Evolutionary conservation across 768 basidiomycete species (phyloP), one percentile per base, ranked within the genome.

Genomic region (Lactarius evosmus): DNA sequence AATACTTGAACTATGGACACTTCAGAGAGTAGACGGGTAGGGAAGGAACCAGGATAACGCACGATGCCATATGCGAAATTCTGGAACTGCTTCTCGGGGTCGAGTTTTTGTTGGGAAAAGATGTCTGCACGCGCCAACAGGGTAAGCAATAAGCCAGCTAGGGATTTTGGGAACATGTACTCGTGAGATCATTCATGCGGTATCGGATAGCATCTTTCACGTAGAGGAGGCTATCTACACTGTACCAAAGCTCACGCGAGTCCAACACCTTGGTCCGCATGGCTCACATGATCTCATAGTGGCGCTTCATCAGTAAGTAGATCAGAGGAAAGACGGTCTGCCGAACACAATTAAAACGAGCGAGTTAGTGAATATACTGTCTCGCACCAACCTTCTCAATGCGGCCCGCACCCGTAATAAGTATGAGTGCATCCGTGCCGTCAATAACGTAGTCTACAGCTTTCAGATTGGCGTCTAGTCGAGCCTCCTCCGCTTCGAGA

Each of bases 361-460:
- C 8, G 29, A 7, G 2, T 9, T 38, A 3, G 1, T 8, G 16
- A 7, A 2, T 1, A 12, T 1, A 11, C 6, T 17, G 3, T 0
- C 17, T 38, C 2, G 33, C 54, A 16, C 62, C 29, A 52, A 74
- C 75, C 69, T 69, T 71, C 56, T 75, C 75, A 6, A 73, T 63
- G 19, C 72, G 66, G 3, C 70, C 70, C 4, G 66, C 58, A 22
- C 73, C 75, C 5, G 69, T 59, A 1, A 75, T 67, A 0, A 75
- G 67, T 5, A 59, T 50, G 9, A 75, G 59, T 0, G 73, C 74
- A 46, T 75, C 74, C 1, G 56, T 29, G 3, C 67, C 72, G 44
- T 75, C 74, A n/a, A 75, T 73, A 38, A 66, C 40, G 46, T 72
- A 75, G n/a, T 67, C 63, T 2, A 75, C 62, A 19, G 60, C 65